Percentiles rank a stretch among this genome's conserved stretches.
Evolutionary conservation across 2,329 filamentous ascomycete species (phyloP).

Genomic region (Byssoonygena ceratinophila): DNA sequence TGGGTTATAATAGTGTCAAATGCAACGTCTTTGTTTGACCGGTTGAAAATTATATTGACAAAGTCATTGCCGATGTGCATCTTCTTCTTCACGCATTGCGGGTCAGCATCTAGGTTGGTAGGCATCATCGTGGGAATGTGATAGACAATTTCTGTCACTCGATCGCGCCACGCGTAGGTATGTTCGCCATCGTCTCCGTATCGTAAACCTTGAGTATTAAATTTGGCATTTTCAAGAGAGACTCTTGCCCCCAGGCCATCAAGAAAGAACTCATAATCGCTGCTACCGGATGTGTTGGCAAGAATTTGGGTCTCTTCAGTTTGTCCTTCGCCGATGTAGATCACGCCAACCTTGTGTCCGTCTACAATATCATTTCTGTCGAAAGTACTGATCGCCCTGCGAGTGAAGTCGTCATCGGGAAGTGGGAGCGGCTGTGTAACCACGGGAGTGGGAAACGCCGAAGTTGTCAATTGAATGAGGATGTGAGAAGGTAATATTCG

Average conservation of each 20-base stretch:
- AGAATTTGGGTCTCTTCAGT: conserved; percentile 73
- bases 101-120: conserved; percentile 65
- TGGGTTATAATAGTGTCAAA: conserved; percentile 89
- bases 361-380: conserved; percentile 85
- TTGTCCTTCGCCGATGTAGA: conserved; percentile 85
- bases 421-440: conserved; percentile 62
- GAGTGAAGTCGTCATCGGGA: conserved; percentile 59
- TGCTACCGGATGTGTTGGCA: conserved; percentile 72
- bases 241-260: conserved; percentile 72
- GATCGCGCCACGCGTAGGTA: conserved; percentile 88
- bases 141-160: conserved; percentile 89
- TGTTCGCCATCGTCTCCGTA: conserved; percentile 73
- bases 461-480: conserved; percentile 36
- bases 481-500: conserved; percentile 40
- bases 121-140: conserved; percentile 98
- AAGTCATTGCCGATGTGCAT: conserved; percentile 93
- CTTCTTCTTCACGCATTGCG: conserved; percentile 74
- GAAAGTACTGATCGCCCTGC: conserved; percentile 67
- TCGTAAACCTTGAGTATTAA: conserved; percentile 90
- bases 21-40: conserved; percentile 77
- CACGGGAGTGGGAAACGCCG: conserved; percentile 35
- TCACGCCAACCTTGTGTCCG: conserved; percentile 86
- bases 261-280: conserved; percentile 79
- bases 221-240: conserved; percentile 66
- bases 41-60: conserved; percentile 97